Evolutionary conservation across 345 rosid genomes (phyloP), one percentile per base, ranked within the genome.

Genomic region (Lumnitzera racemosa): DNA sequence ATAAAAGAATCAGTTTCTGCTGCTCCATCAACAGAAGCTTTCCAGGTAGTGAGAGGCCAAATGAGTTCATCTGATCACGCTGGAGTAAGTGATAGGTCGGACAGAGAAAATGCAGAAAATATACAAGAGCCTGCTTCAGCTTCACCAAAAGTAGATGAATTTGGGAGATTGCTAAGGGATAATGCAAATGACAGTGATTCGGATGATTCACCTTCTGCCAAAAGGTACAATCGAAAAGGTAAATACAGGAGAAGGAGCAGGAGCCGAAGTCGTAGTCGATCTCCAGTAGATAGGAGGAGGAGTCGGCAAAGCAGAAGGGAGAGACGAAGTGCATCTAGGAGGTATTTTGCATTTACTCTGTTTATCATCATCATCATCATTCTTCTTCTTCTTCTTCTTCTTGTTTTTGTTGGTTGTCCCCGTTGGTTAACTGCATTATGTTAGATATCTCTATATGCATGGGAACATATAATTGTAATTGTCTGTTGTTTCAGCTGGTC

Each of bases 151-250:
- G 74, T 80, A 48, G 88, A 85, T 68, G 66, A 73, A 63, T 85
- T 80, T 76, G 88, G 91, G 60, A 79, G 91, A 66, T 64, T 80
- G 67, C 61, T 74, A 54, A 74, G 79, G 63, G 66, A 85, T 65
- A 82, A 73, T 72, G 79, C 55, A 53, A 82, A 80, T 74, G 87
- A 80, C 25, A 82, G 85, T 67, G 85, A 85, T 47, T 78, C 83
- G 20, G 84, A 85, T 59, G 84, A 82, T 69, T 71, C 58, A 29
- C 57, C 1, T 36, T 47, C 67, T 61, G 24, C 47, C 31, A 55
- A 70, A 58, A 70, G 72, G 66, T 72, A n/a, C 58, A 59, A 55
- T 58, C 76, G 62, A 64, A 76, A 75, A 58, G 73, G 75, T 51
- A 78, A 78, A 70, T 36, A 36, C 7, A 36, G 43, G 43, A 36